Conservation (phyloP, 2,329 filamentous ascomycete species). For the Xylariomycetidae sp. region DNA sequence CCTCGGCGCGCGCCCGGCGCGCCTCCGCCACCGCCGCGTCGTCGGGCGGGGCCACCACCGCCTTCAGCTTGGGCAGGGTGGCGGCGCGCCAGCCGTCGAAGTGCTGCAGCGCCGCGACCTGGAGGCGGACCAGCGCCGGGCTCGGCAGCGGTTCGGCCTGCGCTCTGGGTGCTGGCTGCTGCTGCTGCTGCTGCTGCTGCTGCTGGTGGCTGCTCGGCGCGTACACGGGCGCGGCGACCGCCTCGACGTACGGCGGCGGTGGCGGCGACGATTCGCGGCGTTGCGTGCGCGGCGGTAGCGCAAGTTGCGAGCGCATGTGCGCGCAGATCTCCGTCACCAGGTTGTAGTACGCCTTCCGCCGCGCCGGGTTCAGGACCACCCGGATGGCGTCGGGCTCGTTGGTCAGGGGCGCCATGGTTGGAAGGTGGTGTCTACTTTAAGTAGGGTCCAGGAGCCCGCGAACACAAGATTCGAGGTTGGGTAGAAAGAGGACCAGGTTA, state of each 20-base stretch:
- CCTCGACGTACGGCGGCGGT: slow-evolving; percentile 17
- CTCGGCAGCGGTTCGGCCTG: slow-evolving; percentile 7
- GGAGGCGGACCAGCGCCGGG: slow-evolving; percentile 30
- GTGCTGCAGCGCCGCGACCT: slow-evolving; percentile 54
- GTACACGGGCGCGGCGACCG: slow-evolving; percentile 12
- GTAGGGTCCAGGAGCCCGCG: no score
- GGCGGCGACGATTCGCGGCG: slow-evolving; percentile 19
- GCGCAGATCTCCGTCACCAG: slow-evolving; percentile 46
- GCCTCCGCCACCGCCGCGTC: slow-evolving; percentile 41
- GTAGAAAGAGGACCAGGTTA: no score
- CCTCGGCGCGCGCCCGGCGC: slow-evolving; percentile 38
- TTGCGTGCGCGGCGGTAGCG: slow-evolving; percentile 26
- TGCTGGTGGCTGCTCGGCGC: slow-evolving; percentile 9
- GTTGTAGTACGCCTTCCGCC: slow-evolving; percentile 43
- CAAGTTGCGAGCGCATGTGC: slow-evolving; percentile 48
- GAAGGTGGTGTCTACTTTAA: no score
- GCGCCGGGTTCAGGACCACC: slow-evolving; percentile 46
- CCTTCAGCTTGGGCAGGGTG: slow-evolving; percentile 63
- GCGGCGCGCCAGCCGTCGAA: slow-evolving; percentile 73
- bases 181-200: slow-evolving; percentile 2
- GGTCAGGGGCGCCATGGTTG: slow-evolving; percentile 46
- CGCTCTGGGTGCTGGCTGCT: slow-evolving; percentile 2
- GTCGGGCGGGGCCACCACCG: slow-evolving; percentile 53
- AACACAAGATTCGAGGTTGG: no score
- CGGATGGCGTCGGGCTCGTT: slow-evolving; percentile 50